Evolutionary conservation across 2,329 filamentous ascomycete genomes (phyloP), one percentile per base, ranked within the genome.

Genomic region (Alternaria novae-zelandiae): DNA sequence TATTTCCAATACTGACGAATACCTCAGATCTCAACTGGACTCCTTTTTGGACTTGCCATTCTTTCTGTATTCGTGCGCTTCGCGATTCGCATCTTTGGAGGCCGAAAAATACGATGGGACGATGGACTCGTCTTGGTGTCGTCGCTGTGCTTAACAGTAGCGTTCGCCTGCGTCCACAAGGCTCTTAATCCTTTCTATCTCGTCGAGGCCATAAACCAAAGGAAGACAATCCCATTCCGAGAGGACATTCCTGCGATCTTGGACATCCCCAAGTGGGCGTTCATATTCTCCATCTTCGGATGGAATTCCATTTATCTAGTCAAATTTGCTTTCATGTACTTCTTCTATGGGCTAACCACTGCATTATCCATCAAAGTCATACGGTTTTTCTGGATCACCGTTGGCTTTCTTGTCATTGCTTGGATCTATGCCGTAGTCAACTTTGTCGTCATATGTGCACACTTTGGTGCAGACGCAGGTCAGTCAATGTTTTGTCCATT

Each of bases 201-300:
- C 12, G 32, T 56, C 15, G 58, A 61, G 30, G 58, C 58, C 25
- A 61, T 61, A 20, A 61, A 61, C 53, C 55, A 61, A 54, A 56
- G 32, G 26, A 45, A 17, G 11, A 41, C 43, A 6, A 32, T 61
- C 7, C 53, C 58, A 6, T 57, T 57, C 17, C 41, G 58, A 41
- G 53, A 61, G 32, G 58, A 61, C 23, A 50, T 57, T 13, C 51
- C 51, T n/a, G 36, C 44, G 15, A 57, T 57, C 11, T 45, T 61
- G 43, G 51, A 61, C 25, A 28, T 57, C 12, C 26, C 26, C 9
- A 61, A 61, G 28, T 61, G 58, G 53, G 53, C 41, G 13, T 45
- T 26, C 21, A 41, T 57, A 12, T 57, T 61, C 47, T 54, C 58
- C 44, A 32, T 26, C 15, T 57, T 61, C 41, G 47, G 45, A 10